Evolutionary conservation across 139 green algal genomes (phyloP).

Genomic region (Chlamydomonas incerta): DNA sequence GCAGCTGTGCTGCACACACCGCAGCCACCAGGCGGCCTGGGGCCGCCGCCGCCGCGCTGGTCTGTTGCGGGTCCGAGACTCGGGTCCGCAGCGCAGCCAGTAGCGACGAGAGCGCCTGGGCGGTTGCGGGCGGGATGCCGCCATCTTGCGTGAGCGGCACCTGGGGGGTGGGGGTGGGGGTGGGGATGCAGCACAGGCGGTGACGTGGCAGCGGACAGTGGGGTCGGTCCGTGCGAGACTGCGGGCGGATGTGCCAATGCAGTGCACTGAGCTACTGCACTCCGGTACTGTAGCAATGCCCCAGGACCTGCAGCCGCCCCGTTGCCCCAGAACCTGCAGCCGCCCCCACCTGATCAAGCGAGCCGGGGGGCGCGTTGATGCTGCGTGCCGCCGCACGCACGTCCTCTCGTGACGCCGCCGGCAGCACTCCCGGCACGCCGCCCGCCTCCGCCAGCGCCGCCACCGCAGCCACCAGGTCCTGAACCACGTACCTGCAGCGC

Average conservation of each 20-base stretch:
- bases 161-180: not conserved
- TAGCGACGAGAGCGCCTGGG: not conserved
- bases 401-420: not conserved
- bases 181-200: no score
- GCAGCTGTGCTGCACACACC: not conserved
- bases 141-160: not conserved
- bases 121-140: not conserved
- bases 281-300: no score
- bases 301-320: no score
- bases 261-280: no score
- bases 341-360: conserved; percentile 1
- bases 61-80: no score
- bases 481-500: conserved; percentile 10
- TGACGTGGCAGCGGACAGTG: no score
- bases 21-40: not conserved
- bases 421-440: not conserved
- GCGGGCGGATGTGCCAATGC: no score
- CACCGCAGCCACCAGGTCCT: not conserved
- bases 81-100: not conserved
- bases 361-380: not conserved
- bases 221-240: no score
- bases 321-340: not conserved
- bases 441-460: not conserved
- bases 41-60: not conserved
- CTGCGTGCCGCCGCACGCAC: not conserved